phyloP scores from a whole-genome alignment of 345 rosid genomes.

The Carallia pectinifolia region DNA sequence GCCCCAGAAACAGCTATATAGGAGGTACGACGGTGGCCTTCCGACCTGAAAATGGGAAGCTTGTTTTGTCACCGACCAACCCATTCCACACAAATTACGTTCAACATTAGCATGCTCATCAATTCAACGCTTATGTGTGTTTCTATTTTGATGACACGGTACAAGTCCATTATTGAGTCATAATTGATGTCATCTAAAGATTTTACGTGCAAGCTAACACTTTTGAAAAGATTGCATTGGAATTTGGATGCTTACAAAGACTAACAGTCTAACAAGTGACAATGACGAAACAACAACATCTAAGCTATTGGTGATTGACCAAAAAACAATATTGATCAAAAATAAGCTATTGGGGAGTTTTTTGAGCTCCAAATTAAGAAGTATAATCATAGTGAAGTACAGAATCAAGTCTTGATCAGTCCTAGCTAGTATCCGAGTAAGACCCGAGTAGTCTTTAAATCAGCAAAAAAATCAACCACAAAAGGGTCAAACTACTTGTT shows the following conservation, averaged over 20 bases:
- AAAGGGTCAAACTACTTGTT: neutral
- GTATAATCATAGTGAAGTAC: slow-evolving; percentile 1
- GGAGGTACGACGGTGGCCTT: slow-evolving; percentile 24
- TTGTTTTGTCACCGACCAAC: slow-evolving; percentile 21
- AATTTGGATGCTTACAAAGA: neutral
- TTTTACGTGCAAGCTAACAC: neutral
- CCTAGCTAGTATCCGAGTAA: neutral
- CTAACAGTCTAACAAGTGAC: neutral
- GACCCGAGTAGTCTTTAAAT: slow-evolving; percentile 6
- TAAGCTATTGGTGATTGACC: too few species aligned
- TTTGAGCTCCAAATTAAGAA: neutral
- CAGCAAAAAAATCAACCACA: neutral
- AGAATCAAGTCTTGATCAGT: neutral
- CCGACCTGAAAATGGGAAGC: slow-evolving; percentile 30
- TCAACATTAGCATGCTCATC: neutral
- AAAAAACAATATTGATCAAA: neutral
- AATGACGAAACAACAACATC: neutral
- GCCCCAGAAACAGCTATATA: slow-evolving; percentile 37
- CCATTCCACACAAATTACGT: neutral
- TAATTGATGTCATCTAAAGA: slow-evolving; percentile 3
- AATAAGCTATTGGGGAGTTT: neutral
- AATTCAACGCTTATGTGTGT: neutral
- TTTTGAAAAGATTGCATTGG: neutral
- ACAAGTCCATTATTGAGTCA: neutral
- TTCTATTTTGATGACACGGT: slow-evolving; percentile 4